These are phyloP conservation scores for Flaveria brownii DNA, from an alignment of 129 eudicot genomes.

Conservation along the genomic window DNA sequence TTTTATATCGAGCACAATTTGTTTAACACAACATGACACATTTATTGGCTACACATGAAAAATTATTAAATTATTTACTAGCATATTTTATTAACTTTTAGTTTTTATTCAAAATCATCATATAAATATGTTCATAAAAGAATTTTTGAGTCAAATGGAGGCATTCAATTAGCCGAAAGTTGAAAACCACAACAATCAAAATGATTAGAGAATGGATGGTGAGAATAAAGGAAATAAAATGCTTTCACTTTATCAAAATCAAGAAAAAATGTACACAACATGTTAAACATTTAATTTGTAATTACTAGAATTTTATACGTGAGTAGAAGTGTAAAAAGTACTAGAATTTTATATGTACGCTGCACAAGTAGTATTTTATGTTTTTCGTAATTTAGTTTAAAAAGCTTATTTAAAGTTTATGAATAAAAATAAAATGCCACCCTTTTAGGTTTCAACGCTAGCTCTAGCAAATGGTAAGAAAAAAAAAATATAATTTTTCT, in stretches of 20 bases:
- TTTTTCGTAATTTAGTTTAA: too few relatives aligned
- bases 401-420: too few relatives aligned
- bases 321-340: too few relatives aligned
- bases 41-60: too few relatives aligned
- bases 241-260: slow-evolving; percentile 26
- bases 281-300: background rate
- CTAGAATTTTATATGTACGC: too few relatives aligned
- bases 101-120: background rate
- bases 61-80: too few relatives aligned
- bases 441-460: too few relatives aligned
- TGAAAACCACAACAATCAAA: slow-evolving; percentile 21
- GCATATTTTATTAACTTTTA: background rate
- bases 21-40: too few relatives aligned
- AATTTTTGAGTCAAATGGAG: slow-evolving; percentile 11
- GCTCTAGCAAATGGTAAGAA: too few relatives aligned
- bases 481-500: too few relatives aligned
- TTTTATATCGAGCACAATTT: too few relatives aligned
- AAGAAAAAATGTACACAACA: background rate
- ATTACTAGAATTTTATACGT: background rate
- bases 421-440: too few relatives aligned
- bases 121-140: background rate
- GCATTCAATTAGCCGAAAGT: slow-evolving; percentile 35
- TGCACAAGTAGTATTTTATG: background rate
- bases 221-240: slow-evolving; percentile 9
- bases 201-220: slow-evolving; percentile 28